Evolutionary conservation across 192 early-diverging fungal genomes (phyloP).

Genomic region (Coemansia sp.): DNA sequence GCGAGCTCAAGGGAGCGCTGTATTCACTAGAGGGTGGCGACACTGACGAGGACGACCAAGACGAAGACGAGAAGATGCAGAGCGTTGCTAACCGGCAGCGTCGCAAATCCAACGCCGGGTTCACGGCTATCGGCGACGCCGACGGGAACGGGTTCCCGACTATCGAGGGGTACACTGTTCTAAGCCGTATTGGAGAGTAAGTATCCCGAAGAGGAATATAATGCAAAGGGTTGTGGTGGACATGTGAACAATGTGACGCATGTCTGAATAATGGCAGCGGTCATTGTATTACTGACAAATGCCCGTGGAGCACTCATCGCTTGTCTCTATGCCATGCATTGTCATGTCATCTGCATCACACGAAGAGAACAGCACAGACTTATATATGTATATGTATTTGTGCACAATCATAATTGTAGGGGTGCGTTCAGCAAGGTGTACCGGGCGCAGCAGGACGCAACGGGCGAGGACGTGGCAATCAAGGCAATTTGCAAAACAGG

Average conservation of each 20-base stretch:
- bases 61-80: slow-evolving; percentile 2
- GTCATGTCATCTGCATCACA: too few species aligned
- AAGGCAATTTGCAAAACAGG: slow-evolving; percentile 79
- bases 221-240: too few species aligned
- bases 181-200: slow-evolving; percentile 46
- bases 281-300: too few species aligned
- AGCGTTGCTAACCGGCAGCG: slow-evolving; percentile 12
- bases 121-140: slow-evolving; percentile 18
- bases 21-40: slow-evolving; percentile 29
- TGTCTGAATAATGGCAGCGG: too few species aligned
- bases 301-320: too few species aligned
- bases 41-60: slow-evolving; percentile 26
- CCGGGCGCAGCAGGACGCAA: slow-evolving; percentile 56
- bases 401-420: slow-evolving; percentile 38
- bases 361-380: too few species aligned
- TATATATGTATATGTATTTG: too few species aligned
- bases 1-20: slow-evolving; percentile 26
- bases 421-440: slow-evolving; percentile 87
- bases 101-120: slow-evolving; percentile 41
- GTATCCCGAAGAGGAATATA: slow-evolving; percentile 3
- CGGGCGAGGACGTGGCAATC: slow-evolving; percentile 72
- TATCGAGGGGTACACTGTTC: slow-evolving; percentile 49
- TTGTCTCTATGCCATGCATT: too few species aligned
- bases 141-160: slow-evolving; percentile 37
- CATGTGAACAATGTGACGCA: too few species aligned